Evolutionary conservation across 2,329 filamentous ascomycete genomes (phyloP), one percentile per base, ranked within the genome.

Genomic region (Penicillium oxalicum): DNA sequence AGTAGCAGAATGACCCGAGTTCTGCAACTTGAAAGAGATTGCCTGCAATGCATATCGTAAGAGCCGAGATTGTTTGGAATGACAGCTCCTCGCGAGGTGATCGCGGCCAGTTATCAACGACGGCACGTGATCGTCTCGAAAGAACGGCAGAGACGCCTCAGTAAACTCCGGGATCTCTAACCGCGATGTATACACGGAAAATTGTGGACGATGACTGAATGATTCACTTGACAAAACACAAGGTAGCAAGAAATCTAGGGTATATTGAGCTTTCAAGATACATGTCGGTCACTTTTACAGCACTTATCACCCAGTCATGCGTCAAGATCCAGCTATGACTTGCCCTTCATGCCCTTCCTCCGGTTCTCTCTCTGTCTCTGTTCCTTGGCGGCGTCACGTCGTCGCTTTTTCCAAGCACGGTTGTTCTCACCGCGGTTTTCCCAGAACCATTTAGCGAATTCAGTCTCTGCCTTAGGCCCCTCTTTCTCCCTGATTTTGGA

Each of bases 371-470:
- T 73, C 65, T 82, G 77, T 56, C 81, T 68, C 62, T 80, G 76
- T 51, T 77, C 73, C 70, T 84, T 84, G 50, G 79, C 71, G 40
- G 76, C 78, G 52, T 83, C 81, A 46, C 81, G 68, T 50, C 80
- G 70, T 54, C 78, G 68, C 67, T 76, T 79, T 59, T 76, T 77
- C 74, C 74, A 76, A 18, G 70, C 71, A 42, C 74, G 67, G 56
- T 75, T 76, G 54, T 74, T 76, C 35, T 76, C 74, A 18, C 74
- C 74, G 5, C 74, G 69, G 48, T 75, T 69, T 45, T 75, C 73
- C 72, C 73, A 84, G 61, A 84, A 84, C 75, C 78, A 81, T 60
- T 82, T 80, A 5, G 73, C 66, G 58, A 83, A 84, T 33, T 81
- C 79, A 46, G 76, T 80, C 51, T 83, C 77, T 2, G 63, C 61